Evolutionary conservation across 495 filamentous ascomycete species (phyloP), one percentile per base, ranked within the genome.

Genomic region (Penicillium macrosclerotiorum): DNA sequence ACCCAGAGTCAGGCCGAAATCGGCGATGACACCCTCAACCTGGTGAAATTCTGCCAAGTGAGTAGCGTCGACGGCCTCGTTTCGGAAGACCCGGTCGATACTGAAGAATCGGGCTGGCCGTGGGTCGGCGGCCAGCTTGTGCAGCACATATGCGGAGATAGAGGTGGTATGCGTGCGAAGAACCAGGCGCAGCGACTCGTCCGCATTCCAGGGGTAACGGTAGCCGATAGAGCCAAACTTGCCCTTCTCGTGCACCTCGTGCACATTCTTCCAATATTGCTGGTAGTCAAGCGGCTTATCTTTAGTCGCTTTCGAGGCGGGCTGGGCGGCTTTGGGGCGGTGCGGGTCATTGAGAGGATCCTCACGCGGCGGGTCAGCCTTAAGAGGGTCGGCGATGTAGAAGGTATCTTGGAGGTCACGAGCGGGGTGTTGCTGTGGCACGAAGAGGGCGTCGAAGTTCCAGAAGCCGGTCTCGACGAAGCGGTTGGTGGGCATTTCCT

Each of bases 31-130:
- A 62, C 93, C 93, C 69, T 98, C 93, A 34, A 96, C 84, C 64
- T 98, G 93, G 72, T 97, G 93, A 81, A 98, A 98, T 72, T 98
- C 92, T 11, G 90, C 90, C 51, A 98, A 72, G 74, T 98, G 93
- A 7, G 93, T 96, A 14, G 90, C 90, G 62, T 97, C 93, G 49
- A 98, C 91, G 5, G 88, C 87, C 71, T 98, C 93, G 65, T 93
- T 91, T 54, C 89, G 79, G 82, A 98, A 98, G 47, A 98, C 93
- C 24, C 92, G 82, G 67, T 98, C 93, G 69, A 98, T 97, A 47
- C 86, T 92, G 78, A 98, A 98, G 73, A 94, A 96, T 39, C 90
- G 81, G 9, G 90, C 90, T 0, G 93, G 90, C 7, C 81, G 80
- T 6, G 85, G 85, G 67, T 84, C 78, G 42, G 83, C 77, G 18